phyloP scores from a whole-genome alignment of 176 grass and related monocot genomes.

The Avena eriantha region DNA sequence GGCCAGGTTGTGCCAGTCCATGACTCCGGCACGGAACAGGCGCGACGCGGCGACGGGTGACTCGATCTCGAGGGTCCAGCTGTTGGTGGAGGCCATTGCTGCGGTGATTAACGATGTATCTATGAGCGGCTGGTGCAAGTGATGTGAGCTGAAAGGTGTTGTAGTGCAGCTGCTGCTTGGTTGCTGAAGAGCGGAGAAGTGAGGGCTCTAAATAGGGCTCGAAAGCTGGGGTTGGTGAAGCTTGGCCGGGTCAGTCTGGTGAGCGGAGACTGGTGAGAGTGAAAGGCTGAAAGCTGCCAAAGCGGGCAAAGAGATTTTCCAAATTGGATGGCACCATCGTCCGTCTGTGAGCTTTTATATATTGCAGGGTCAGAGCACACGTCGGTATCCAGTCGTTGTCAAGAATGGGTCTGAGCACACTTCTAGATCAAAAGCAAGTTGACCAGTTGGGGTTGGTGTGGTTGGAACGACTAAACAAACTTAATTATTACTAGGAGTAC shows the following conservation, averaged over 20 bases:
- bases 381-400: too few relatives aligned
- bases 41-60: too few relatives aligned
- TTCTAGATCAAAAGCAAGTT: background rate
- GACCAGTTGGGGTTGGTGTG: constrained; percentile 32
- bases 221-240: constrained; percentile 27
- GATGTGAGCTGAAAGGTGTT: too few relatives aligned
- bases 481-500: too few relatives aligned
- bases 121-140: background rate
- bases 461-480: background rate
- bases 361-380: background rate
- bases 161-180: too few relatives aligned
- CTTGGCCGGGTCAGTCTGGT: background rate
- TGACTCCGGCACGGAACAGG: too few relatives aligned
- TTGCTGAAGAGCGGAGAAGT: too few relatives aligned
- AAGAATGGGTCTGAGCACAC: background rate
- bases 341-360: background rate
- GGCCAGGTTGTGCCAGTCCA: too few relatives aligned
- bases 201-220: constrained; percentile 30
- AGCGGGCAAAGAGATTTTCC: background rate
- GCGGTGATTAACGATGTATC: background rate
- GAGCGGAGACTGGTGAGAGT: background rate
- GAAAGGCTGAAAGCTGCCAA: too few relatives aligned
- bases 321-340: constrained; percentile 4
- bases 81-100: background rate
- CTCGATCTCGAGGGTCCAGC: too few relatives aligned